Evolutionary conservation across 2,329 filamentous ascomycete species (phyloP).

Genomic region (Chaetomium sp.): DNA sequence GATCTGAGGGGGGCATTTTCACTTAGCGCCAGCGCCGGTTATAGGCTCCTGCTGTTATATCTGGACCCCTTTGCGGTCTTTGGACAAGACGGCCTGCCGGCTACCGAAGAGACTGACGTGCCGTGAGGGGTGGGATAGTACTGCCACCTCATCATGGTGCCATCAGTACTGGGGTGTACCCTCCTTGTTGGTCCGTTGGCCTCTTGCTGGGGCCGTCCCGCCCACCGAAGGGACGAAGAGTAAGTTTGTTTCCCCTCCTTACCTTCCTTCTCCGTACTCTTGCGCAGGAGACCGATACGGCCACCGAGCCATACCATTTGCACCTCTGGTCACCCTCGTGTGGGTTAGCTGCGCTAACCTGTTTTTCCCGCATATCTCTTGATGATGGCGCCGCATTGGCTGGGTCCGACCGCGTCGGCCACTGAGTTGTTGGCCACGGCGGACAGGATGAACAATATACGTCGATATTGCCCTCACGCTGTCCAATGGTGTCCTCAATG

Average conservation of each 20-base stretch:
- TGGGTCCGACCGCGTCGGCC: conserved; percentile 11
- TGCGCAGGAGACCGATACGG: neutral
- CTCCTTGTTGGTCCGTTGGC: neutral
- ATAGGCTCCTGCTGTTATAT: conserved; percentile 20
- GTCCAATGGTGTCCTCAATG: neutral
- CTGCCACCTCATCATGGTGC: conserved; percentile 23
- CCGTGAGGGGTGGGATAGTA: conserved; percentile 15
- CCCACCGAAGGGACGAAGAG: conserved; percentile 5
- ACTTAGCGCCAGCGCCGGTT: conserved; percentile 9
- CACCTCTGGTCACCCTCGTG: conserved; percentile 9
- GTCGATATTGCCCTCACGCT: conserved; percentile 14
- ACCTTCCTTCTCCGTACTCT: conserved; percentile 10
- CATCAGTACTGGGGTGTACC: conserved; percentile 13
- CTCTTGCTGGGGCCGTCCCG: conserved; percentile 2
- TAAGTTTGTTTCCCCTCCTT: conserved; percentile 1
- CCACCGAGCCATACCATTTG: conserved; percentile 17
- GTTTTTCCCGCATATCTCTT: conserved; percentile 4
- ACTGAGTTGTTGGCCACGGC: conserved; percentile 18
- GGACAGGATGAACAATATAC: conserved; percentile 19
- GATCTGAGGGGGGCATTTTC: conserved; percentile 17
- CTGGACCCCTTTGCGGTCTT: conserved; percentile 8
- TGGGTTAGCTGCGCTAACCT: neutral
- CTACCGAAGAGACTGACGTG: neutral
- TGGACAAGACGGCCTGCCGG: conserved; percentile 2
- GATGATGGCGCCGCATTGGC: conserved; percentile 5